phyloP scores from a whole-genome alignment of 768 basidiomycete species.

The Leucogyrophana mollusca region DNA sequence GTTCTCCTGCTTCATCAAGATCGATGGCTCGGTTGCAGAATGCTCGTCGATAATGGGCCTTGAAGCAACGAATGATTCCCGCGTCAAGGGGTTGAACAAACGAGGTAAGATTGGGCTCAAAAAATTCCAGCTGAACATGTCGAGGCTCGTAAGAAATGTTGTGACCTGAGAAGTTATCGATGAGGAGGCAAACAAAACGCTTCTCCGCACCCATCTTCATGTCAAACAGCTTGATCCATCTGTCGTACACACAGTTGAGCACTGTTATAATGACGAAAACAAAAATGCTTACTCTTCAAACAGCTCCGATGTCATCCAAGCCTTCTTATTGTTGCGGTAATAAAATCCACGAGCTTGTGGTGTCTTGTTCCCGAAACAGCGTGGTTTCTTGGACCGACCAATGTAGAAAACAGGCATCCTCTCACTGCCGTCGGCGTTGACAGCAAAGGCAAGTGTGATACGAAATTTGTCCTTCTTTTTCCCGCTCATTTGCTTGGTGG shows the following conservation, averaged over 20 bases:
- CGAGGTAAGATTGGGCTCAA: conserved; percentile 32
- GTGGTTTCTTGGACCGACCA: conserved; percentile 31
- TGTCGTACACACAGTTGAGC: conserved; percentile 2
- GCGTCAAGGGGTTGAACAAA: conserved; percentile 31
- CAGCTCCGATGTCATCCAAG: conserved; percentile 36
- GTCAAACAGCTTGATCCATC: conserved; percentile 26
- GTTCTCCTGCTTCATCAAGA: conserved; percentile 28
- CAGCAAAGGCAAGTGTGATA: conserved; percentile 11
- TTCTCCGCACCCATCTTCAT: conserved; percentile 4
- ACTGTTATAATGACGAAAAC: not conserved
- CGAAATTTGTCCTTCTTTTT: conserved; percentile 16
- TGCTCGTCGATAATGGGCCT: conserved; percentile 29
- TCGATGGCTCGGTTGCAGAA: conserved; percentile 28
- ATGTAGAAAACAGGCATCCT: conserved; percentile 32
- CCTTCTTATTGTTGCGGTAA: conserved; percentile 36
- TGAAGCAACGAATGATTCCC: conserved; percentile 27
- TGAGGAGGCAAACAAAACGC: conserved; percentile 8
- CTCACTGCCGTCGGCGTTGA: conserved; percentile 21
- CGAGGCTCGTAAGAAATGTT: conserved; percentile 3
- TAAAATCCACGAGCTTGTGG: conserved; percentile 27
- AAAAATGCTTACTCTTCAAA: conserved; percentile 34
- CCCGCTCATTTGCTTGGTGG: conserved; percentile 16
- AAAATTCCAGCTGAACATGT: conserved; percentile 3
- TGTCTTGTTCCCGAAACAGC: conserved; percentile 26
- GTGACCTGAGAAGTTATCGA: conserved; percentile 9